Percentiles rank a stretch among this genome's conserved stretches.
These are phyloP conservation scores for Curvularia spicifera DNA, from an alignment of 2,329 filamentous ascomycete species.

Conservation along the genomic window DNA sequence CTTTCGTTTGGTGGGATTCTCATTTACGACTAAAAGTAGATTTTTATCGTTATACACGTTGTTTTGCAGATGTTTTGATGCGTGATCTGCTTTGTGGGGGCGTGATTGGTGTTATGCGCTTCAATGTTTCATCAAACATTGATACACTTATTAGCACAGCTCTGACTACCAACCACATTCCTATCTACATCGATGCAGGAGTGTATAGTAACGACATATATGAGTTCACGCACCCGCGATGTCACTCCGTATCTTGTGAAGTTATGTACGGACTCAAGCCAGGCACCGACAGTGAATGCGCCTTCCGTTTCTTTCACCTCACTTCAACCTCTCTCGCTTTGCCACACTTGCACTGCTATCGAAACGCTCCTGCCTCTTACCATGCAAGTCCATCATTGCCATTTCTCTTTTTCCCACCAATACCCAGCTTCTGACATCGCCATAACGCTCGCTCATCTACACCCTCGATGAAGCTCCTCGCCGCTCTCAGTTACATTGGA, in stretches of 20 bases:
- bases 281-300: not conserved
- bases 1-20: slow-evolving; percentile 13
- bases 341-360: not conserved
- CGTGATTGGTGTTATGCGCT: not conserved
- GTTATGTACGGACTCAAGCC: not conserved
- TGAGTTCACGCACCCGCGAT: not conserved
- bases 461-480: slow-evolving; percentile 16
- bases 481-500: no score
- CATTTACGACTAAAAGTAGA: slow-evolving; percentile 23
- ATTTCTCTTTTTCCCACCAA: not conserved
- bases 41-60: not conserved
- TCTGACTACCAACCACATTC: not conserved
- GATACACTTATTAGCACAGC: not conserved
- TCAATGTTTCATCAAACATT: not conserved
- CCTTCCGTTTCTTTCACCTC: not conserved
- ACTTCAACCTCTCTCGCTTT: not conserved
- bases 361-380: not conserved
- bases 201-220: not conserved
- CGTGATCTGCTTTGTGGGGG: not conserved
- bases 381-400: not conserved
- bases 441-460: not conserved
- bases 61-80: no score
- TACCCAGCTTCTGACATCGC: not conserved
- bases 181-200: not conserved
- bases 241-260: not conserved